Conservation (phyloP, 108 stramenopile genomes). For the Skeletonema costatum region DNA sequence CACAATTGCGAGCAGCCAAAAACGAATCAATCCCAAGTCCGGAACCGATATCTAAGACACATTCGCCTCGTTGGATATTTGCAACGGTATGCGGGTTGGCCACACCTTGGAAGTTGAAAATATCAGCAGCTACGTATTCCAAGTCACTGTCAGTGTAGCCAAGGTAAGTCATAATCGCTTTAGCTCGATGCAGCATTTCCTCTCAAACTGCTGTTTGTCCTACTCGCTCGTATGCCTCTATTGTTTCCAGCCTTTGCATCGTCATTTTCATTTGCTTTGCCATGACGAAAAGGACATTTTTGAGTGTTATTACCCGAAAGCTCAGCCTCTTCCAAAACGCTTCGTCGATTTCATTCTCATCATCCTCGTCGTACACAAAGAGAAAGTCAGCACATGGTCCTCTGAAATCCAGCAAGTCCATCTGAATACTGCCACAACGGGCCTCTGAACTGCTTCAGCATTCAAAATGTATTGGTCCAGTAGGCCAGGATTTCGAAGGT, state of each 20-base stretch:
- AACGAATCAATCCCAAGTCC: conserved; percentile 80
- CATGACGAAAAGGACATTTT: conserved; percentile 17
- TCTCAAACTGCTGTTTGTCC: conserved; percentile 61
- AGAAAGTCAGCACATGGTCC: conserved; percentile 43
- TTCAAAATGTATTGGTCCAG: conserved; percentile 34
- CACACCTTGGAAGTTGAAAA: conserved; percentile 85
- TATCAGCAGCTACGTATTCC: conserved; percentile 55
- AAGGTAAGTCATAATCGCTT: conserved; percentile 65
- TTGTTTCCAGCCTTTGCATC: conserved; percentile 65
- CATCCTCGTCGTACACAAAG: conserved; percentile 47
- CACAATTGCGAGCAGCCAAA: conserved; percentile 49
- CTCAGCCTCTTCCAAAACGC: neutral
- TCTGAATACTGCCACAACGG: conserved; percentile 18
- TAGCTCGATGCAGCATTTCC: conserved; percentile 66
- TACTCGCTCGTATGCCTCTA: conserved; percentile 68
- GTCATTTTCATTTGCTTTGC: neutral
- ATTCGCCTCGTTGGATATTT: conserved; percentile 61
- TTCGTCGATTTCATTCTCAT: conserved; percentile 34
- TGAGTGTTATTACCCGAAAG: neutral
- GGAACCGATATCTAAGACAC: conserved; percentile 72
- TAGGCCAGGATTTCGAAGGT: conserved; percentile 20
- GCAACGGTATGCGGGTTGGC: conserved; percentile 74
- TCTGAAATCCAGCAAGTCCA: conserved; percentile 30
- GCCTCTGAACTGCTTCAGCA: conserved; percentile 21
- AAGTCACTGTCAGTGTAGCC: conserved; percentile 68